Conservation (phyloP, 1,284 basidiomycete genomes). For the Volvariella surrecta region DNA sequence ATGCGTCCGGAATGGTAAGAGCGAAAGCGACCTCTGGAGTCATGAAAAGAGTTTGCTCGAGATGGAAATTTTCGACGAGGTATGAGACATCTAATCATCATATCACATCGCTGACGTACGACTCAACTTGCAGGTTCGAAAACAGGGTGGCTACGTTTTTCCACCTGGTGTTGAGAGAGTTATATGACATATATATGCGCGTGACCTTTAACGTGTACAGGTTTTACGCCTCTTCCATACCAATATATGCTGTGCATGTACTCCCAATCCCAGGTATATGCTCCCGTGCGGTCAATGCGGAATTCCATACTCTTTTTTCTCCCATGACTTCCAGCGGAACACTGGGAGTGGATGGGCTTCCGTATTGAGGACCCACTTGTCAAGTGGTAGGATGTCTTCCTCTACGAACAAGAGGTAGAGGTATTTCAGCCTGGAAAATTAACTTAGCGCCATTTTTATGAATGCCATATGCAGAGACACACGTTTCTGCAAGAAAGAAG, state of each 20-base stretch:
- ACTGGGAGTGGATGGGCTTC: slow-evolving; percentile 76
- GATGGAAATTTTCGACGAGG: slow-evolving; percentile 80
- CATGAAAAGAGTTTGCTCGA: slow-evolving; percentile 71
- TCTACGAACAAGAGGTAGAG: slow-evolving; percentile 59
- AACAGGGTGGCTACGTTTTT: slow-evolving; percentile 30
- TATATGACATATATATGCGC: slow-evolving; percentile 8
- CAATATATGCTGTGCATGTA: too few relatives aligned
- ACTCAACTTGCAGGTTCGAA: slow-evolving; percentile 24
- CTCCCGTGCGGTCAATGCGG: not conserved
- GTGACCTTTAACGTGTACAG: not conserved
- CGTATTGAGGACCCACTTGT: slow-evolving; percentile 81
- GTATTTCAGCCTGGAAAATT: slow-evolving; percentile 52
- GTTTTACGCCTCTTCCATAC: too few relatives aligned
- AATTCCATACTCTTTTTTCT: slow-evolving; percentile 32
- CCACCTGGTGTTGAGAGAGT: slow-evolving; percentile 33
- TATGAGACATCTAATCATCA: slow-evolving; percentile 22
- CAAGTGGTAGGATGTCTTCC: slow-evolving; percentile 52
- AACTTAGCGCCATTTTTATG: slow-evolving; percentile 18
- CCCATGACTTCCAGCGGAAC: slow-evolving; percentile 53
- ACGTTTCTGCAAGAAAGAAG: not conserved
- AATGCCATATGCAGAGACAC: not conserved
- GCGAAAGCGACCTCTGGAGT: slow-evolving; percentile 68
- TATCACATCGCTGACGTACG: not conserved
- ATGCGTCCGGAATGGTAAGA: slow-evolving; percentile 68
- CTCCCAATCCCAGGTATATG: too few relatives aligned